These are phyloP conservation scores for Hirschfeldia incana DNA, from an alignment of 345 rosid genomes.

Conservation along the genomic window DNA sequence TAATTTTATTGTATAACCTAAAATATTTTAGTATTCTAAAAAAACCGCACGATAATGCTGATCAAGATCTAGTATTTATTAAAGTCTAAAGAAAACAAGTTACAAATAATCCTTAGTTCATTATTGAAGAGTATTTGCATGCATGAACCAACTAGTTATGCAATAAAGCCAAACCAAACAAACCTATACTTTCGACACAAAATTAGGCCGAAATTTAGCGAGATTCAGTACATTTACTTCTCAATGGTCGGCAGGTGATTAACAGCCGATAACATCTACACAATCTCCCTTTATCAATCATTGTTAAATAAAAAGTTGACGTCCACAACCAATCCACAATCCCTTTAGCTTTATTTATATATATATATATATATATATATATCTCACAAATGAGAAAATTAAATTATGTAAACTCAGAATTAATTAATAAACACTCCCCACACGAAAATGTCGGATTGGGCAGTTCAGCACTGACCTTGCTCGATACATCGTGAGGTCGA, in stretches of 20 bases:
- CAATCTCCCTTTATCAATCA: constrained; percentile 16
- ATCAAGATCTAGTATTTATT: no score
- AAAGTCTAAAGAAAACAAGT: background rate
- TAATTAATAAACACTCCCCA: background rate
- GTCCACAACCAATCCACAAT: constrained; percentile 26
- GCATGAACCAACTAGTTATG: background rate
- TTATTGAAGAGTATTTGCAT: background rate
- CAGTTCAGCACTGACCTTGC: constrained; percentile 11
- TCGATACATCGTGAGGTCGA: constrained; percentile 3
- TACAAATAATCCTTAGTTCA: background rate
- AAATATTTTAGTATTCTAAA: no score
- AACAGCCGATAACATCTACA: background rate
- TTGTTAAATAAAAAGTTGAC: constrained; percentile 10
- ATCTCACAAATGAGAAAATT: background rate
- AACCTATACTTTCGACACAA: background rate
- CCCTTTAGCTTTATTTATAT: background rate
- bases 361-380: background rate
- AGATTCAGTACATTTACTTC: background rate
- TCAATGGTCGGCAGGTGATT: constrained; percentile 22
- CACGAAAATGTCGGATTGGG: constrained; percentile 12
- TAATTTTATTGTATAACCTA: no score
- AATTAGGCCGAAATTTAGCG: background rate
- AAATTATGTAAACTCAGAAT: background rate
- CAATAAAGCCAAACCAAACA: background rate
- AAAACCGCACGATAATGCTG: no score